Evolutionary conservation across 2,329 filamentous ascomycete species (phyloP).

Genomic region (Curvularia sp.): DNA sequence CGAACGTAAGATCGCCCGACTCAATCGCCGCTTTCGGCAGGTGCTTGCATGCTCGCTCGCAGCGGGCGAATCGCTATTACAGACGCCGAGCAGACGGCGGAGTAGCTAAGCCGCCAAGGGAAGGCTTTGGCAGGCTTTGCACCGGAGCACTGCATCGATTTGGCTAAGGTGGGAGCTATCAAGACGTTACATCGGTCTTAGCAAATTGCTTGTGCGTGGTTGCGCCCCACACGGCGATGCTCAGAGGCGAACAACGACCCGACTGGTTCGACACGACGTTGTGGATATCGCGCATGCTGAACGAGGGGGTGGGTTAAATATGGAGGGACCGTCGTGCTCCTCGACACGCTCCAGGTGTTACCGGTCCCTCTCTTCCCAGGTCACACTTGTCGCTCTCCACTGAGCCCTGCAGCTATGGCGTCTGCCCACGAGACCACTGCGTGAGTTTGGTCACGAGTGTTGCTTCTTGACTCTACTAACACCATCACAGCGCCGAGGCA

Average conservation of each 20-base stretch:
- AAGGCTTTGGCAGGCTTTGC: conserved; percentile 36
- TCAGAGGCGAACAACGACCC: conserved; percentile 24
- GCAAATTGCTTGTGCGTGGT: conserved; percentile 35
- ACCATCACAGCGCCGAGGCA: conserved; percentile 37
- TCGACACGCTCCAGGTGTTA: conserved; percentile 19
- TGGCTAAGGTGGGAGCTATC: conserved; percentile 26
- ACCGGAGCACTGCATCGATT: conserved; percentile 20
- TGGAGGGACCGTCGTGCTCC: conserved; percentile 25
- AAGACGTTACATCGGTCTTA: conserved; percentile 43
- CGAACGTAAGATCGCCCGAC: conserved; percentile 32
- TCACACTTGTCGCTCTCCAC: conserved; percentile 11
- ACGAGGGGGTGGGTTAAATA: conserved; percentile 34
- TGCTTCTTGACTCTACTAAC: conserved; percentile 9
- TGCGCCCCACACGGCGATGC: conserved; percentile 22
- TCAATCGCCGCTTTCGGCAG: conserved; percentile 30
- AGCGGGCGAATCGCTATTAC: conserved; percentile 11
- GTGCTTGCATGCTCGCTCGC: conserved; percentile 27
- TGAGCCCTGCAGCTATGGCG: conserved; percentile 29
- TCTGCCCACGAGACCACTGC: conserved; percentile 38
- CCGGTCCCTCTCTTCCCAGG: conserved; percentile 14
- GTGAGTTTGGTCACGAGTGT: conserved; percentile 27
- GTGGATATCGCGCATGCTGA: conserved; percentile 10
- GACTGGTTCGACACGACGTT: conserved; percentile 16
- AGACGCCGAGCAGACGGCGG: conserved; percentile 21
- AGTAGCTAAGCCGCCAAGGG: conserved; percentile 37